Evolutionary conservation across 192 early-diverging fungal genomes (phyloP).

Genomic region (Coemansia erecta): DNA sequence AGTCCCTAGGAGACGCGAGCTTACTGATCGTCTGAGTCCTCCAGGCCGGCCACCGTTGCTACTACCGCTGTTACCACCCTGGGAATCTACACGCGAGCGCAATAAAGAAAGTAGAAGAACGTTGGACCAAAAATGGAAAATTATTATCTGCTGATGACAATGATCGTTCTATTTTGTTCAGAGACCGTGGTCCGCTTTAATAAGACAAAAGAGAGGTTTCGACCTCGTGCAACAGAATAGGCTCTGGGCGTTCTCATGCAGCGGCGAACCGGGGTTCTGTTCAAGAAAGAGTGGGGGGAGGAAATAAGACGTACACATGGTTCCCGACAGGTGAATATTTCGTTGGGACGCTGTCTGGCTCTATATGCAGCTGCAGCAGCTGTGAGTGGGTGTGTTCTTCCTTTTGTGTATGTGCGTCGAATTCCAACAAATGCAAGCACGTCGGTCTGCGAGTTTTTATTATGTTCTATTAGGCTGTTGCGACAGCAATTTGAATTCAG

Average conservation of each 20-base stretch:
- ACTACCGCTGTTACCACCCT: constrained; percentile 4
- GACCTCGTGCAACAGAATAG: too few relatives aligned
- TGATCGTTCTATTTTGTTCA: background rate
- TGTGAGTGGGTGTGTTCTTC: too few relatives aligned
- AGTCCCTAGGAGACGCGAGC: constrained; percentile 18
- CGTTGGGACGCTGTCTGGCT: background rate
- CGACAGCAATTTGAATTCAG: too few relatives aligned
- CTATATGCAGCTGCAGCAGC: too few relatives aligned
- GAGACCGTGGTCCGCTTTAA: background rate
- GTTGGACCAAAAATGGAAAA: constrained; percentile 2
- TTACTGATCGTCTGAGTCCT: constrained; percentile 41
- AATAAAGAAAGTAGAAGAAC: background rate
- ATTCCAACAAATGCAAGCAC: too few relatives aligned
- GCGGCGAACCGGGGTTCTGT: too few relatives aligned
- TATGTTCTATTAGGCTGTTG: too few relatives aligned
- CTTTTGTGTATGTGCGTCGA: too few relatives aligned
- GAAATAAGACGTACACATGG: constrained; percentile 3
- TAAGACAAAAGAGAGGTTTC: too few relatives aligned
- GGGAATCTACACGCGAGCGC: background rate
- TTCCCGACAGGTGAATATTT: background rate
- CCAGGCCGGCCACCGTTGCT: constrained; percentile 7
- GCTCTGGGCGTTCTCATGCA: too few relatives aligned
- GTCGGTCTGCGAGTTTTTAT: too few relatives aligned
- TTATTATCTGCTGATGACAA: too few relatives aligned
- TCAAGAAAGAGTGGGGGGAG: background rate